A percentile compares a stretch with the other conserved stretches of the same genome.
Evolutionary conservation across 805 yeast species (phyloP).

Genomic region (Yamadazyma sp.): DNA sequence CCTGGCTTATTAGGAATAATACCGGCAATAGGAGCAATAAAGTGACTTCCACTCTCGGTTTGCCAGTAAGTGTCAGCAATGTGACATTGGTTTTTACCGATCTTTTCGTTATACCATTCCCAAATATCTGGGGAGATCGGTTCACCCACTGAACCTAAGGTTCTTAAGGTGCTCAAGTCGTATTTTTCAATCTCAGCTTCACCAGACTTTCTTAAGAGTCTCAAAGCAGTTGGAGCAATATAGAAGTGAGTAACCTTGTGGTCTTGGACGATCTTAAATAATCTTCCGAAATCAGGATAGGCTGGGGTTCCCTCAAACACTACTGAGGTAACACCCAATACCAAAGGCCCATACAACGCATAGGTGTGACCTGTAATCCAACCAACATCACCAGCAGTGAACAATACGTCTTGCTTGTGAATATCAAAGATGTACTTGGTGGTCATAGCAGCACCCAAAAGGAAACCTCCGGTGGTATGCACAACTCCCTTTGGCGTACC

Average conservation of each 20-base stretch:
- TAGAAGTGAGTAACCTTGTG: slow-evolving; percentile 93
- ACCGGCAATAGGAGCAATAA: slow-evolving; percentile 94
- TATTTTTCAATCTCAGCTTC: slow-evolving; percentile 76
- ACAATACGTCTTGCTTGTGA: slow-evolving; percentile 80
- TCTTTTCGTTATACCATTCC: slow-evolving; percentile 95
- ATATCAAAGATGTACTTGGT: slow-evolving; percentile 93
- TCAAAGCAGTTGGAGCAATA: slow-evolving; percentile 97
- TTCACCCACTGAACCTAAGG: slow-evolving; percentile 96
- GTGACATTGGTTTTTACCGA: slow-evolving; percentile 88
- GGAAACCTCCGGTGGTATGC: slow-evolving; percentile 92
- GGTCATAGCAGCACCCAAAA: slow-evolving; percentile 88
- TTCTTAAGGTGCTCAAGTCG: slow-evolving; percentile 83
- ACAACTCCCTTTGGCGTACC: slow-evolving; percentile 98
- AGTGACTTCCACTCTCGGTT: slow-evolving; percentile 95
- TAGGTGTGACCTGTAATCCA: slow-evolving; percentile 99
- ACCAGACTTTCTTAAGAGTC: slow-evolving; percentile 88
- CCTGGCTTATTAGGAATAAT: slow-evolving; percentile 96
- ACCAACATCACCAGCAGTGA: slow-evolving; percentile 98
- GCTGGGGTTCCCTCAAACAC: slow-evolving; percentile 98
- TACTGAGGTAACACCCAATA: slow-evolving; percentile 83
- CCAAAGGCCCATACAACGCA: slow-evolving; percentile 90
- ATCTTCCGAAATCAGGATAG: slow-evolving; percentile 90
- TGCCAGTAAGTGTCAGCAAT: slow-evolving; percentile 98
- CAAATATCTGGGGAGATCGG: slow-evolving; percentile 97
- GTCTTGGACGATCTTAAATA: slow-evolving; percentile 94